Evolutionary conservation across 106 monocot species (phyloP).

Genomic region (Dactylorhiza incarnata): DNA sequence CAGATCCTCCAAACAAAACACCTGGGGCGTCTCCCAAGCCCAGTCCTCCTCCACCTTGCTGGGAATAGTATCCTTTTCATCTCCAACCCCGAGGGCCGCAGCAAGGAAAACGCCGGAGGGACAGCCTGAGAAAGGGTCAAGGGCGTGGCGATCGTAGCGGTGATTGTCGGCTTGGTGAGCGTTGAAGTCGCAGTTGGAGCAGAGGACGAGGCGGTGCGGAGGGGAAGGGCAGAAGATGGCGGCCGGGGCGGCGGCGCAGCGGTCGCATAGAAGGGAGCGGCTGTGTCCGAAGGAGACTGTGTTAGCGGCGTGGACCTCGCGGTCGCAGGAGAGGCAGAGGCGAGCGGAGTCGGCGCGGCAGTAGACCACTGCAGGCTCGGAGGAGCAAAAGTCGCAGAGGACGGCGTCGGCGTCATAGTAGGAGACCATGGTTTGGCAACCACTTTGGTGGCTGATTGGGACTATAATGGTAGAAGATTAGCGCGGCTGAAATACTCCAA

Average conservation of each 20-base stretch:
- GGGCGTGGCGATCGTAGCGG: constrained; percentile 29
- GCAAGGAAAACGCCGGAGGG: constrained; percentile 29
- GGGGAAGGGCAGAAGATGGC: constrained; percentile 25
- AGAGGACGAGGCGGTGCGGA: constrained; percentile 23
- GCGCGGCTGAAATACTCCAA: too few species aligned
- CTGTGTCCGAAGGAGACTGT: constrained; percentile 36
- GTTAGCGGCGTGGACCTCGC: constrained; percentile 54
- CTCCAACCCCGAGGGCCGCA: constrained; percentile 22
- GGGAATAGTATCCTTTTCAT: constrained; percentile 15
- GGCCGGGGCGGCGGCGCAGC: constrained; percentile 29
- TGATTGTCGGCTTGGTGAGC: background rate
- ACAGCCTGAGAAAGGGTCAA: constrained; percentile 47
- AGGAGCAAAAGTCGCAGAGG: constrained; percentile 17
- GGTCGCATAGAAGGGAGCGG: constrained; percentile 45
- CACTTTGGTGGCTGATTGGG: too few species aligned
- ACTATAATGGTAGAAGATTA: too few species aligned
- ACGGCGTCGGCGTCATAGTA: background rate
- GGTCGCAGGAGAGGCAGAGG: constrained; percentile 41
- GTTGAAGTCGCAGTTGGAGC: constrained; percentile 45
- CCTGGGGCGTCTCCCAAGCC: constrained; percentile 30
- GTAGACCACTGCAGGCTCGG: constrained; percentile 13
- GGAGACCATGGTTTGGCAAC: background rate
- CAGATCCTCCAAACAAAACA: constrained; percentile 41
- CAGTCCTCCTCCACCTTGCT: constrained; percentile 8
- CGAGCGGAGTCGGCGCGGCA: constrained; percentile 22